Evolutionary conservation across 208 protist genomes (phyloP).

Genomic region (Spongospora subterranea): DNA sequence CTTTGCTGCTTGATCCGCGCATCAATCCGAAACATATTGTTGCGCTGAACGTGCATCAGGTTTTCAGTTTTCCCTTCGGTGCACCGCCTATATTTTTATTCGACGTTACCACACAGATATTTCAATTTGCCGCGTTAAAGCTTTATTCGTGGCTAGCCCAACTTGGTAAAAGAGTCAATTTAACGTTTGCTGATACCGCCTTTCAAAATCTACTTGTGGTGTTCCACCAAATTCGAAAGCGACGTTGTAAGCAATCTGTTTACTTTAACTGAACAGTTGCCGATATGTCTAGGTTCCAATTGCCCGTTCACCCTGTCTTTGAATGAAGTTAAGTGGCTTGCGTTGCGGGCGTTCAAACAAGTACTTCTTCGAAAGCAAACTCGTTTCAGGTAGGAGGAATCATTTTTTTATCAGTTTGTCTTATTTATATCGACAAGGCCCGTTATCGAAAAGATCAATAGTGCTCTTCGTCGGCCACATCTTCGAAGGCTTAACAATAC

Average conservation of each 20-base stretch:
- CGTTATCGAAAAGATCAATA: neutral
- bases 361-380: slow-evolving; percentile 3
- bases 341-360: neutral
- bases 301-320: neutral
- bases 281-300: neutral
- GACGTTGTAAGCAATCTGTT: neutral
- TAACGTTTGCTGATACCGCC: neutral
- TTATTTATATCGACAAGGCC: neutral
- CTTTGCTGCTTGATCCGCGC: neutral
- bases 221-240: neutral
- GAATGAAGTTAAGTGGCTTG: slow-evolving; percentile 39
- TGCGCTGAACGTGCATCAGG: slow-evolving; percentile 36
- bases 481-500: neutral
- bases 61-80: neutral
- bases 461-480: neutral
- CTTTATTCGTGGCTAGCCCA: neutral
- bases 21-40: slow-evolving; percentile 46
- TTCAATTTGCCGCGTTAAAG: neutral
- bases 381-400: neutral
- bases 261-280: neutral
- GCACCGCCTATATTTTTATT: neutral
- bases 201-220: neutral
- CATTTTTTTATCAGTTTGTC: neutral
- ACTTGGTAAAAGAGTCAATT: neutral
- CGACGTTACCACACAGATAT: neutral